phyloP scores from a whole-genome alignment of 2,329 filamentous ascomycete species.

The Ceratocystiopsis sp. region DNA sequence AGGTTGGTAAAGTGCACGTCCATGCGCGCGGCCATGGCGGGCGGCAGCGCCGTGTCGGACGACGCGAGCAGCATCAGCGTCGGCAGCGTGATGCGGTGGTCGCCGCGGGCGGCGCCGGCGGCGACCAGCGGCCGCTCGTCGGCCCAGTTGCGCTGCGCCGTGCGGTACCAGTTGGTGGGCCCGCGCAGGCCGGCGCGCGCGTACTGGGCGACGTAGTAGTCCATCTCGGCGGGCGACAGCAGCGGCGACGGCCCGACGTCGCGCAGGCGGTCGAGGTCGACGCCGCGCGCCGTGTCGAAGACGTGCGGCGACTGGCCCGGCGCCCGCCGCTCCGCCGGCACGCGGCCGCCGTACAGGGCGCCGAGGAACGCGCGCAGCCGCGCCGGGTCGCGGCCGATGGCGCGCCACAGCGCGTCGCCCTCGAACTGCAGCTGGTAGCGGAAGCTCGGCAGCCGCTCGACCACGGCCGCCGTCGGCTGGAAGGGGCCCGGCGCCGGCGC shows the following conservation, averaged over 20 bases:
- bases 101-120: conserved; percentile 27
- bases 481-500: conserved; percentile 32
- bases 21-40: conserved; percentile 57
- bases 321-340: conserved; percentile 21
- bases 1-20: conserved; percentile 46
- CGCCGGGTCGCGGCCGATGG: conserved; percentile 38
- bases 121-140: conserved; percentile 49
- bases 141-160: conserved; percentile 51
- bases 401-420: conserved; percentile 42
- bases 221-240: conserved; percentile 50
- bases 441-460: conserved; percentile 47
- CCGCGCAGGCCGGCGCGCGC: conserved; percentile 56
- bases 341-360: conserved; percentile 49
- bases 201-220: conserved; percentile 62
- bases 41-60: conserved; percentile 55
- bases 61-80: conserved; percentile 59
- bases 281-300: conserved; percentile 35
- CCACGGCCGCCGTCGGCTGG: conserved; percentile 38
- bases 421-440: conserved; percentile 71
- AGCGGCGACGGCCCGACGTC: conserved; percentile 39
- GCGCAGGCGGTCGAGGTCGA: conserved; percentile 46
- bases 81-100: conserved; percentile 38
- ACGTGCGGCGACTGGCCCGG: conserved; percentile 16
- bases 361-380: conserved; percentile 49
- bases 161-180: conserved; percentile 81